phyloP scores from a whole-genome alignment of 139 green algal genomes.

The Closterium sp. region DNA sequence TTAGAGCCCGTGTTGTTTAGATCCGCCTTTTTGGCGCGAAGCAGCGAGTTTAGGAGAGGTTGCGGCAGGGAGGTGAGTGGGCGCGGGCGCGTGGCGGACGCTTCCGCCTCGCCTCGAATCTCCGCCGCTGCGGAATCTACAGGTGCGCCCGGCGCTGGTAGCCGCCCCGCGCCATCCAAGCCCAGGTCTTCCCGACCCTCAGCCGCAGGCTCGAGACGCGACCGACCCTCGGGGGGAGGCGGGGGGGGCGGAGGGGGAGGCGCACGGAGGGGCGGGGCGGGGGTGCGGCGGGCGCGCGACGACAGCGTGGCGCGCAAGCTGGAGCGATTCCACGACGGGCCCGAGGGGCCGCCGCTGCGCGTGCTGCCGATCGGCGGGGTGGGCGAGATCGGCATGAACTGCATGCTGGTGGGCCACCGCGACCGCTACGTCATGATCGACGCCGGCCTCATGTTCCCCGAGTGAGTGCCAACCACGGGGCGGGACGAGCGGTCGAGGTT shows the following conservation, averaged over 20 bases:
- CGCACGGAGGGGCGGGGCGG: no score
- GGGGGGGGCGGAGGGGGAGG: background rate
- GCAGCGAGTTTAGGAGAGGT: background rate
- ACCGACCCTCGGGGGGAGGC: background rate
- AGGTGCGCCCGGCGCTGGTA: background rate
- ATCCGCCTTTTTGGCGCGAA: background rate
- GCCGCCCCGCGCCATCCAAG: background rate
- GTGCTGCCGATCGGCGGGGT: constrained; percentile 95
- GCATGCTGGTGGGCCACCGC: constrained; percentile 91
- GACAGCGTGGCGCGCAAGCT: constrained; percentile 37
- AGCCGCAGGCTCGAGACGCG: background rate
- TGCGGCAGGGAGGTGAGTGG: background rate
- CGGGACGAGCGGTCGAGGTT: no score
- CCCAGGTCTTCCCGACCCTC: background rate
- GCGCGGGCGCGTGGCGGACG: no score
- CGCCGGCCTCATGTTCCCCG: constrained; percentile 98
- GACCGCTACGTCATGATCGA: constrained; percentile 99
- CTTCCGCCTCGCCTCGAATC: background rate
- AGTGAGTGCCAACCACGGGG: constrained; percentile 78
- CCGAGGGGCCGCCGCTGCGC: constrained; percentile 67
- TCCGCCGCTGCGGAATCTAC: background rate
- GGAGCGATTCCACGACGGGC: constrained; percentile 56
- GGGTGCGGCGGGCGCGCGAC: background rate
- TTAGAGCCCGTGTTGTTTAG: background rate
- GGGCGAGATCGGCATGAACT: constrained; percentile 99